These are phyloP conservation scores for Dictyostelium discoideum DNA, from an alignment of 78 protist species.

Conservation along the genomic window DNA sequence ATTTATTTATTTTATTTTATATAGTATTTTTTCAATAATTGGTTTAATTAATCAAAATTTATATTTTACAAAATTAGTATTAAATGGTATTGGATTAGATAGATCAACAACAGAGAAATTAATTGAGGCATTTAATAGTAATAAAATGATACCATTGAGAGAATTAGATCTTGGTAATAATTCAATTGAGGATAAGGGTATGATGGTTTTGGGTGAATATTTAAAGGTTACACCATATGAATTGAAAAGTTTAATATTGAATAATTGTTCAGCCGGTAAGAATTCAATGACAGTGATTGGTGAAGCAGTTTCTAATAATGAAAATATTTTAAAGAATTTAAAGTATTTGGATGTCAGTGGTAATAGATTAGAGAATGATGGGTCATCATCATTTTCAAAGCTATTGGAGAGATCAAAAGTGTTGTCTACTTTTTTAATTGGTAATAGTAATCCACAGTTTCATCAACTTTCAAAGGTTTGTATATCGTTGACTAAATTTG, in stretches of 20 bases:
- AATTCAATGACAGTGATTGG: constrained; percentile 28
- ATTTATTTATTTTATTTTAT: background rate
- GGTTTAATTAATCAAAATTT: constrained; percentile 36
- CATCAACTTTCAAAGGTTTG: constrained; percentile 51
- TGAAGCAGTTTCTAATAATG: constrained; percentile 8
- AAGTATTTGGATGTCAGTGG: constrained; percentile 34
- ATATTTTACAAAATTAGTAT: constrained; percentile 34
- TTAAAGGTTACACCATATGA: background rate
- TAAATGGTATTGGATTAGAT: constrained; percentile 73
- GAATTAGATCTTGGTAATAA: constrained; percentile 71
- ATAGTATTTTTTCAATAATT: constrained; percentile 46
- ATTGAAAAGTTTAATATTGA: constrained; percentile 7
- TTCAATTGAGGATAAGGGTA: constrained; percentile 71
- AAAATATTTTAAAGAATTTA: background rate
- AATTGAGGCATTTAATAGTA: constrained; percentile 15
- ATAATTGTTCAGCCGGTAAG: constrained; percentile 51
- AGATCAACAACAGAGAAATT: constrained; percentile 42
- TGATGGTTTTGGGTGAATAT: constrained; percentile 23
- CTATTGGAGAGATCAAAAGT: constrained; percentile 33
- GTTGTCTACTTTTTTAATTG: constrained; percentile 1
- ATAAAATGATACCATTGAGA: constrained; percentile 46
- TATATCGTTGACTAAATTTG: constrained; percentile 21
- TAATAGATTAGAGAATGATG: constrained; percentile 51
- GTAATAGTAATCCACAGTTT: constrained; percentile 50
- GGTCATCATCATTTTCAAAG: constrained; percentile 39